phyloP scores from a whole-genome alignment of 768 basidiomycete genomes.

The Suillus hirtellus region DNA sequence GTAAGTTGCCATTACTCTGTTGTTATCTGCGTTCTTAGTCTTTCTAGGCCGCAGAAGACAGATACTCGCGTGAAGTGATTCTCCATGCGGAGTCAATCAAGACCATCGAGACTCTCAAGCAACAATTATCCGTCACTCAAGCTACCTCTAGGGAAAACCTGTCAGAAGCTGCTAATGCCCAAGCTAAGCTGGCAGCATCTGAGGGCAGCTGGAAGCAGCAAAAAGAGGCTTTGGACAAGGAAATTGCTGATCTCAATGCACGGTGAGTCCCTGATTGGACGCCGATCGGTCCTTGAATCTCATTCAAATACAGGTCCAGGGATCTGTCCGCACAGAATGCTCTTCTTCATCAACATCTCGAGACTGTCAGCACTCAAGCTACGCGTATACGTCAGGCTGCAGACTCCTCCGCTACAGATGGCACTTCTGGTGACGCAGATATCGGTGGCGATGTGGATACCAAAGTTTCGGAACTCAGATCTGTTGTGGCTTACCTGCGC shows the following conservation, averaged over 20 bases:
- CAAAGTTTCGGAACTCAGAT: slow-evolving; percentile 71
- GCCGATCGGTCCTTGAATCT: not conserved
- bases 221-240: slow-evolving; percentile 74
- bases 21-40: slow-evolving; percentile 1
- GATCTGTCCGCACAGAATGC: slow-evolving; percentile 77
- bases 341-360: slow-evolving; percentile 80
- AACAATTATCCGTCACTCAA: slow-evolving; percentile 57
- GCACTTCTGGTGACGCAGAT: slow-evolving; percentile 44
- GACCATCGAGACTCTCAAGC: slow-evolving; percentile 59
- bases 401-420: slow-evolving; percentile 43
- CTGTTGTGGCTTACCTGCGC: slow-evolving; percentile 78
- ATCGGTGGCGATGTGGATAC: slow-evolving; percentile 53
- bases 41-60: slow-evolving; percentile 69
- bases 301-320: slow-evolving; percentile 49
- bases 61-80: slow-evolving; percentile 79
- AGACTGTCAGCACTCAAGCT: slow-evolving; percentile 80
- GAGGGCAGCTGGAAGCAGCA: slow-evolving; percentile 83
- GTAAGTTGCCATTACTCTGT: slow-evolving; percentile 34
- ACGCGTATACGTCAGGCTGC: slow-evolving; percentile 75
- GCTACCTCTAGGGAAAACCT: slow-evolving; percentile 56
- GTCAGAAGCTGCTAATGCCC: slow-evolving; percentile 69
- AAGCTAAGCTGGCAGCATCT: slow-evolving; percentile 67
- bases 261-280: slow-evolving; percentile 46
- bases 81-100: slow-evolving; percentile 87
- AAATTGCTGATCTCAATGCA: slow-evolving; percentile 67